Evolutionary conservation across 208 protist species (phyloP), one percentile per base, ranked within the genome.

Genomic region (Trypanosoma avium): DNA sequence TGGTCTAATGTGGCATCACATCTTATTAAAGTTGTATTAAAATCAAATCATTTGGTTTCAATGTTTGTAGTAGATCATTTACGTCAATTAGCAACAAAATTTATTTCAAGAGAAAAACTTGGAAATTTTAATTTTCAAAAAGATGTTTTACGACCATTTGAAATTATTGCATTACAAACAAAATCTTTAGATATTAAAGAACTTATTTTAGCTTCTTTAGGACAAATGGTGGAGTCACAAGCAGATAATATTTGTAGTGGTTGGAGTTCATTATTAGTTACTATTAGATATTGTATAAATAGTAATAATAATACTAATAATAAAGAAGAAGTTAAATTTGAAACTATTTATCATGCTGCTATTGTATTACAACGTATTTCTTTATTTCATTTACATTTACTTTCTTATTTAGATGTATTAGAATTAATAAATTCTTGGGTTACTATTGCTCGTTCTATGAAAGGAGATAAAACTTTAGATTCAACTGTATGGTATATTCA

Each of bases 81-180:
- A 15, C 67, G 84, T 19, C 94, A 97, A 68, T 79, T 98, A 1
- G 66, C 89, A 15, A 80, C 77, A 35, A 96, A 97, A 56, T 98
- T 97, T 73, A 70, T 97, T 13, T 83, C 91, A 26, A 53, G 82
- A 55, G 40, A 56, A 19, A 88, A 93, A 56, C 66, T 97, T 36
- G 67, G 79, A 15, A 81, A 94, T 53, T 97, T 82, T 67, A 64
- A 94, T 35, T 97, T 97, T 71, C 94, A 97, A 71, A 66, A 84
- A 17, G 92, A 98, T 48, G 96, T 98, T 52, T 70, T 98, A 10
- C 84, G 83, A 56, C 94, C 94, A 5, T 98, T 98, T 38, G 79
- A 96, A 36, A 27, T 61, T 10, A 91, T 98, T 32, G 82, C 97
- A 0, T 29, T 54, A 36, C n/a, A 1, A 61, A 65, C 19, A 43